A percentile compares a stretch with the other conserved stretches of the same genome.
phyloP scores from a whole-genome alignment of 768 basidiomycete species.

The Calocera cornea region DNA sequence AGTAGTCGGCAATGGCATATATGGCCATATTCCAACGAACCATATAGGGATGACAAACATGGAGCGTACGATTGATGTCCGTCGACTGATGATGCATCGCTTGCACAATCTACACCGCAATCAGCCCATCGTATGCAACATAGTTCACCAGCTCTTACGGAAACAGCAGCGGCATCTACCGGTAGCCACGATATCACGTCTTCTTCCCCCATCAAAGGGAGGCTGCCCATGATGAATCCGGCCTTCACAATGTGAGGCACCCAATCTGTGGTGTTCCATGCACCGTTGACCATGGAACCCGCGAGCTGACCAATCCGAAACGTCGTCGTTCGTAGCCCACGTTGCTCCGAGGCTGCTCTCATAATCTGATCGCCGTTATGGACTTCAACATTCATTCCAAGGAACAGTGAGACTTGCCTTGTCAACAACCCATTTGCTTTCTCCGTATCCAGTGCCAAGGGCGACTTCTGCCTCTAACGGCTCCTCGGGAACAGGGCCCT shows the following conservation, averaged over 20 bases:
- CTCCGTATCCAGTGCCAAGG: not conserved
- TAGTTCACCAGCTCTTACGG: not conserved
- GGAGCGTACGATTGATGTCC: not conserved
- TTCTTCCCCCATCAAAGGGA: not conserved
- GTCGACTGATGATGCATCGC: not conserved
- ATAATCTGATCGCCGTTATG: not conserved
- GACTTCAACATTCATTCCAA: not conserved
- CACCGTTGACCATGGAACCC: not conserved
- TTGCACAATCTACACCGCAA: not conserved
- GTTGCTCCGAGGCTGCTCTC: not conserved
- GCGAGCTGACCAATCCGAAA: constrained; percentile 4
- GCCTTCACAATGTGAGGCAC: constrained; percentile 5
- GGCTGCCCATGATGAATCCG: not conserved
- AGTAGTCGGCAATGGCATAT: not conserved
- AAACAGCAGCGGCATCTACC: not conserved
- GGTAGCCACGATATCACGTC: constrained; percentile 1
- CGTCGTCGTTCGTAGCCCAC: not conserved
- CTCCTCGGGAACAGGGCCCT: not conserved
- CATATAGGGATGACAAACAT: not conserved
- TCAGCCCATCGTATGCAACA: not conserved
- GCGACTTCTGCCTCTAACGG: not conserved
- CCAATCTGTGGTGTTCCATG: constrained; percentile 7
- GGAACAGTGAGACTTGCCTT: not conserved
- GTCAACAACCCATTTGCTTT: not conserved
- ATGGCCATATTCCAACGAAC: not conserved